phyloP scores from a whole-genome alignment of 192 early-diverging fungal species.

The Geosiphon pyriformis region DNA sequence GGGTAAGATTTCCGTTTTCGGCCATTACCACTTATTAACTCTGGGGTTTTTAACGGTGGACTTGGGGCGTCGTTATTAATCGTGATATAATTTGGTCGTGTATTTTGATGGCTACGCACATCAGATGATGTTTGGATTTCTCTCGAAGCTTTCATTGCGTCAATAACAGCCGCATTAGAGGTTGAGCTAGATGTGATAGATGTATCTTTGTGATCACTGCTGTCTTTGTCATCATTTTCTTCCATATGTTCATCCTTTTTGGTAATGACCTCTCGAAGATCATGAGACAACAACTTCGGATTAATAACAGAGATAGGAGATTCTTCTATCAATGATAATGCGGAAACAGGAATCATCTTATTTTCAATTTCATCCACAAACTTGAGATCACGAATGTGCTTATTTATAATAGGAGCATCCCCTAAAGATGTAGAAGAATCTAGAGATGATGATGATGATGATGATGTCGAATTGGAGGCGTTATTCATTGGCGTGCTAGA shows the following conservation, averaged over 20 bases:
- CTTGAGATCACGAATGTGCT: not conserved
- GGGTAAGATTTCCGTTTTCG: constrained; percentile 6
- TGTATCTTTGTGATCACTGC: too few relatives aligned
- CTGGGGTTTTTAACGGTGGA: constrained; percentile 15
- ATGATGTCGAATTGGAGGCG: not conserved
- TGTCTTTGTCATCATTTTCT: not conserved
- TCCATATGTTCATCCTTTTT: not conserved
- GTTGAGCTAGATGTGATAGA: not conserved
- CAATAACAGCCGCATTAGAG: not conserved
- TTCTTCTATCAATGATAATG: not conserved
- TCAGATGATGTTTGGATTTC: not conserved
- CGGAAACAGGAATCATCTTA: not conserved
- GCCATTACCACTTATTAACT: constrained; percentile 10
- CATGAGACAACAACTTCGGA: not conserved
- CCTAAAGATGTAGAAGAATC: not conserved
- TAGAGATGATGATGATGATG: not conserved
- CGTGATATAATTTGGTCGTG: constrained; percentile 8
- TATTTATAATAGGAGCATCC: not conserved
- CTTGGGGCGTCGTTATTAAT: not conserved
- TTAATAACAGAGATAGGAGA: not conserved
- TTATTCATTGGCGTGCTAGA: too few relatives aligned
- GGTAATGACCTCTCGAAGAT: too few relatives aligned
- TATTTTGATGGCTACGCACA: not conserved
- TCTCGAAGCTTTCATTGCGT: not conserved
- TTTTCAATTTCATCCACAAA: too few relatives aligned